Evolutionary conservation across 768 basidiomycete genomes (phyloP), one percentile per base, ranked within the genome.

Genomic region (Mycena polygramma): DNA sequence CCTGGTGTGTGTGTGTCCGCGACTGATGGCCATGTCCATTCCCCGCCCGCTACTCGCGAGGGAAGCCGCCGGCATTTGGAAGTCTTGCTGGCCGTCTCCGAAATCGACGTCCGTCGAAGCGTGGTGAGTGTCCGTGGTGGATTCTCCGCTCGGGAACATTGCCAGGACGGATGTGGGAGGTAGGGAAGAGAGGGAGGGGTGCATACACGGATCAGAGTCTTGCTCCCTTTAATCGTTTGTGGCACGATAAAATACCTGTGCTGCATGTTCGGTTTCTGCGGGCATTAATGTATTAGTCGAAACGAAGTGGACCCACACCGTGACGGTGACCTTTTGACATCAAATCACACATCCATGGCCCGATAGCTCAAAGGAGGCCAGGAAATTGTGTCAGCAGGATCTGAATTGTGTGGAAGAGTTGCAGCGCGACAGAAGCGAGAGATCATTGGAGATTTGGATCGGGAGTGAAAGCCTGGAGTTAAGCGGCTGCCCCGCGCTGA

Each of bases 251-350:
- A 30, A 30, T 30, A 30, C 49, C 63, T 64, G 63, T 64, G 63
- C 63, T 64, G 43, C 53, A 54, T 55, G 51, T 36, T 24, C 62
- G 51, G 61, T 37, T 41, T 37, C 53, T 45, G 26, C 62, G 62
- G 62, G 13, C 30, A 46, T 55, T 46, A 14, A 46, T 43, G 39
- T 35, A 24, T 30, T 19, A 36, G 30, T 54, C 30, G 15, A 26
- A 63, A 52, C 37, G 7, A 36, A 17, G 24, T 43, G 62, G 62
- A 63, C 62, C 62, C 62, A 63, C 30, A 30, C 6, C 30, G 30
- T 30, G 30, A 30, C 30, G 30, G 30, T 30, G 30, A 30, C 30
- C 30, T 30, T 30, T 30, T 30, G 30, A 30, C 30, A 6, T 30
- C 30, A 30, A 30, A 30, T 30, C 30, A 30, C 30, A 30, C 3